Evolutionary conservation across 2,329 filamentous ascomycete genomes (phyloP), one percentile per base, ranked within the genome.

Genomic region (Sarocladium oryzae): DNA sequence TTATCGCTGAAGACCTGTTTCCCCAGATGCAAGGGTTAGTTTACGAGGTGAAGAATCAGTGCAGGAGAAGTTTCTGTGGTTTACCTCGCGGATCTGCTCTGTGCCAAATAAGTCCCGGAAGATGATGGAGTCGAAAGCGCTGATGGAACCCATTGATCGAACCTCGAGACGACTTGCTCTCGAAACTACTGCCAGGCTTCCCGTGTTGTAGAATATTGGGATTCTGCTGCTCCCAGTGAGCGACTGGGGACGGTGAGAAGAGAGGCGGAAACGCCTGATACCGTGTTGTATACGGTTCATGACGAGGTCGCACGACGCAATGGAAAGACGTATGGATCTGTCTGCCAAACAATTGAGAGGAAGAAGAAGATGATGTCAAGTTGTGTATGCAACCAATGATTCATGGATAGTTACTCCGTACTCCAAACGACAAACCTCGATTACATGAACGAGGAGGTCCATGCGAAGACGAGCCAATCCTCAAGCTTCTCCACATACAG

Each of bases 71-170:
- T n/a, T n/a, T n/a, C n/a, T 32, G 30, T 32, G 15, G 30, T 18
- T 36, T 36, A 50, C 75, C 63, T 61, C 73, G 65, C 75, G 68
- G 38, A 77, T 74, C 54, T 76, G 73, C 4, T 76, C 69, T 1
- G 73, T 77, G 7, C 75, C 74, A 52, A 78, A 78, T 1, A 78
- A 59, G 6, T 72, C 74, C 3, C 73, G 67, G 56, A 77, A 78
- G 20, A 78, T 67, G 10, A 67, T 65, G 5, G 75, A 78, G 57
- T 78, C 75, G 49, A 78, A 69, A 13, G 33, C 33, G 33, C 33
- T 36, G 33, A 36, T 36, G 8, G 33, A 36, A 36, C 33, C 33
- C 33, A 36, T 36, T 6, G 5, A 36, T 7, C 33, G 33, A 36
- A 36, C 33, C 15, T 36, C 33, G 15, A 36, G 11, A 6, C 33